Percentiles rank a stretch among this genome's conserved stretches.
phyloP scores from a whole-genome alignment of 2,329 filamentous ascomycete species.

The Clonostachys byssicola region DNA sequence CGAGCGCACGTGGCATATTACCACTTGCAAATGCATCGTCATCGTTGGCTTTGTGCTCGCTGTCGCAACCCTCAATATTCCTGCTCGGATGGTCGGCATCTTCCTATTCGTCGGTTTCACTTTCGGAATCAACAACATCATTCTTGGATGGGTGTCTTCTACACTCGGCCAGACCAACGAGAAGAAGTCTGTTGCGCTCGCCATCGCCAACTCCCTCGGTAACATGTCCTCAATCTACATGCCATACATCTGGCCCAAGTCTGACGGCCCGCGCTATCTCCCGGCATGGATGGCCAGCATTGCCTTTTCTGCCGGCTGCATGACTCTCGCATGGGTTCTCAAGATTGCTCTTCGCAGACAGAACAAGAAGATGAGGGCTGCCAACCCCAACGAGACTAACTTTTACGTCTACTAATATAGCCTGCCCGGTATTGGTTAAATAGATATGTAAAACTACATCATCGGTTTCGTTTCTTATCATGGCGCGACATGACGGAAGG shows the following conservation, averaged over 20 bases:
- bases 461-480: no score
- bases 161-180: conserved; percentile 4
- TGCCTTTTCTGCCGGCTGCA: conserved; percentile 25
- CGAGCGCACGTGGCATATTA: conserved; percentile 38
- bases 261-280: conserved; percentile 4
- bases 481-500: no score
- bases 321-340: conserved; percentile 28
- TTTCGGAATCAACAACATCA: conserved; percentile 2
- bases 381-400: conserved; percentile 13
- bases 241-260: conserved; percentile 8
- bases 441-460: no score
- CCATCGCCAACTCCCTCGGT: conserved; percentile 8
- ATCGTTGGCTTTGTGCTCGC: conserved; percentile 29
- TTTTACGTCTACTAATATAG: conserved; percentile 18
- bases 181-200: conserved; percentile 8
- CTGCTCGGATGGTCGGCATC: conserved; percentile 17
- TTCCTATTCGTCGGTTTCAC: neutral
- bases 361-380: conserved; percentile 23
- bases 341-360: conserved; percentile 22
- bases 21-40: conserved; percentile 28
- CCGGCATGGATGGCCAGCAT: conserved; percentile 23
- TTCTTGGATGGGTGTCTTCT: conserved; percentile 6
- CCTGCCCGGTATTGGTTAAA: no score
- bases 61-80: conserved; percentile 13
- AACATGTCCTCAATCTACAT: conserved; percentile 8